Base-by-base conservation (phyloP, 2,329 filamentous ascomycete species). In the Metarhizium humberi region DNA sequence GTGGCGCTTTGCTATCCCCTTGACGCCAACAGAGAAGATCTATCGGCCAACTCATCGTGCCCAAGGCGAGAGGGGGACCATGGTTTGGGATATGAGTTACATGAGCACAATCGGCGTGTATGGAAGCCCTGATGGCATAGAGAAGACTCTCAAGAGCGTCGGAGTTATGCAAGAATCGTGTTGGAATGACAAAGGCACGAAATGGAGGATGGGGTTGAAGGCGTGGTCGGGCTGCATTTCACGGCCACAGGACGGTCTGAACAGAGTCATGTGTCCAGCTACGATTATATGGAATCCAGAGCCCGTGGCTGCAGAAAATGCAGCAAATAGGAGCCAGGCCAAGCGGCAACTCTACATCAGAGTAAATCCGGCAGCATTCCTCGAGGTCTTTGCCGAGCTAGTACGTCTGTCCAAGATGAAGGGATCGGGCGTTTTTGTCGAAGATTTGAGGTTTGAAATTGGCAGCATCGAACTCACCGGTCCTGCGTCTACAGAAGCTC, bases 41-140 rank as follows among this genome's bases (percentile, higher is more conserved):
- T 96, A 96, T 67, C 79, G 94, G 52, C 84, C 90, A 49, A 94
- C 90, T 0, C 91, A 97, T 73, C 84, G 92, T 60, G 86, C 90
- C 25, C 82, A 85, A 53, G 84, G 85, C 32, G 79, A 86, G 53
- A 82, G 86, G 60, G 92, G 94, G 5, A 87, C 87, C 25, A 77
- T 97, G 47, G 85, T 85, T 1, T 97, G 92, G 91, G 94, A 99
- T 71, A 89, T 84, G 76, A 97, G 92, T 68, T 99, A 96, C 67
- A 87, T 94, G 75, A 88, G 89, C 62, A 96, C 90, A 1, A 87
- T 97, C 60, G 80, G 86, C 14, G 67, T 97, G 3, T 85, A 86
- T 61, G 94, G 92, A 0, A 73, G 76, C 14, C 74, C 81, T 45
- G 70, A 74, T 34, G 85, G 85, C 53, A 73, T 96, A 45, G 75